Evolutionary conservation across 305 asterid species (phyloP).

Genomic region (Fraxinus platypoda): DNA sequence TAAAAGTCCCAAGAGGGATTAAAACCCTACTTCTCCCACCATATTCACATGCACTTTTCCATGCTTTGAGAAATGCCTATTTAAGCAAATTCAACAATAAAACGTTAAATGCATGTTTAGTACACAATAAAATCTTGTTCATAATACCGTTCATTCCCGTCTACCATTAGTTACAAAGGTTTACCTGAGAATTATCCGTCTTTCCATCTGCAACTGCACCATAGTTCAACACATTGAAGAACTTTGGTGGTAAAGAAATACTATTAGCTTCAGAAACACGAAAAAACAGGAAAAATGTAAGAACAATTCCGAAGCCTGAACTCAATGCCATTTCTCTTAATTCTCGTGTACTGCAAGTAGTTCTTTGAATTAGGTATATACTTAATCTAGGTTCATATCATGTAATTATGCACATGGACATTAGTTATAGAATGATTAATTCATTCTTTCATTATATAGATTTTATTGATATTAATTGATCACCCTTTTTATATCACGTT

Average conservation of each 20-base stretch:
- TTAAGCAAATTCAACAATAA: neutral
- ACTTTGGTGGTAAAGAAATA: conserved; percentile 19
- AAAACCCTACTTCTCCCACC: conserved; percentile 42
- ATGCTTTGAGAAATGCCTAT: conserved; percentile 61
- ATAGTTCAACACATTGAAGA: conserved; percentile 49
- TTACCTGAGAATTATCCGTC: conserved; percentile 49
- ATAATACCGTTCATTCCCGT: neutral
- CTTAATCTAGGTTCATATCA: neutral
- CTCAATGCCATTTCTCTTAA: conserved; percentile 33
- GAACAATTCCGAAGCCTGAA: conserved; percentile 1
- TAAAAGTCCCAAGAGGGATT: conserved; percentile 55
- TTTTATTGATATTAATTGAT: conserved; percentile 12
- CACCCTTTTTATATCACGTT: conserved; percentile 4
- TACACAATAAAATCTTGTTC: neutral
- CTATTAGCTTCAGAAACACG: neutral
- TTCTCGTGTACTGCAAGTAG: neutral
- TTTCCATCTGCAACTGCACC: conserved; percentile 65
- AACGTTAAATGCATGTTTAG: neutral
- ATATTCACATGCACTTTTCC: conserved; percentile 59
- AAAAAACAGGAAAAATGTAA: conserved; percentile 19
- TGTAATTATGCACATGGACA: conserved; percentile 4
- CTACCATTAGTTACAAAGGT: neutral
- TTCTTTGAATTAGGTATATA: neutral
- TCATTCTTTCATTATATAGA: conserved; percentile 16
- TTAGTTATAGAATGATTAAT: neutral